These are phyloP conservation scores for Trichoderma guizhouense DNA, from an alignment of 2,329 filamentous ascomycete species.

Conservation along the genomic window DNA sequence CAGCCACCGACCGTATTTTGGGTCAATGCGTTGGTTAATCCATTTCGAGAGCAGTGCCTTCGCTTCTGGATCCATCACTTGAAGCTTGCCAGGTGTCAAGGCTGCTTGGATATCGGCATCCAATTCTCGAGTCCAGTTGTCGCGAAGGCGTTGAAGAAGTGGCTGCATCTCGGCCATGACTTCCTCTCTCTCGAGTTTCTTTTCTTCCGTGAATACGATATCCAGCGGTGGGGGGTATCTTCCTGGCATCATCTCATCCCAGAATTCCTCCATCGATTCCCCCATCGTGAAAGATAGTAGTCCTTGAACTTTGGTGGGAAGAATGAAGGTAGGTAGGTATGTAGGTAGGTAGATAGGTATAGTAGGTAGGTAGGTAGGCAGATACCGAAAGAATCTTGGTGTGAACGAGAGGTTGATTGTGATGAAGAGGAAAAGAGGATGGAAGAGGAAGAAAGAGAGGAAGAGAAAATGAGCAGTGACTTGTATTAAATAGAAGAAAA, in stretches of 20 bases:
- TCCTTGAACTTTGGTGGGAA: neutral
- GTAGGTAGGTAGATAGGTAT: too few species aligned
- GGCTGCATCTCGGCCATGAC: neutral
- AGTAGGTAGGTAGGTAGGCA: too few species aligned
- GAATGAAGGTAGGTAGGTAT: neutral
- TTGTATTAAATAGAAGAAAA: too few species aligned
- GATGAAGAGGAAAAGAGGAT: rapidly evolving
- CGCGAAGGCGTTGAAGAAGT: neutral
- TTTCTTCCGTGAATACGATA: rapidly evolving
- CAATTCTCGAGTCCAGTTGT: neutral
- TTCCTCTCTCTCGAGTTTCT: neutral
- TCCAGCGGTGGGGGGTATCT: neutral
- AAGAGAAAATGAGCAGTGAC: too few species aligned
- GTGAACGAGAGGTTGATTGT: too few species aligned
- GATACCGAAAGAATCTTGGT: too few species aligned
- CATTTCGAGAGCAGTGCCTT: neutral
- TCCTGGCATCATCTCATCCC: too few species aligned
- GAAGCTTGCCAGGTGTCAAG: neutral
- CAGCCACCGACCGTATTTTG: neutral
- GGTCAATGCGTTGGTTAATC: neutral
- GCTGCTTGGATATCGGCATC: neutral
- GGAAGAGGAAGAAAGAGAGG: too few species aligned
- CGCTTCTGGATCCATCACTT: neutral
- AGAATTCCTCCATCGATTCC: too few species aligned
- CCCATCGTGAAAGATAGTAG: too few species aligned